Base-by-base conservation (phyloP, 768 basidiomycete genomes). In the Boletus rubescentipes region DNA sequence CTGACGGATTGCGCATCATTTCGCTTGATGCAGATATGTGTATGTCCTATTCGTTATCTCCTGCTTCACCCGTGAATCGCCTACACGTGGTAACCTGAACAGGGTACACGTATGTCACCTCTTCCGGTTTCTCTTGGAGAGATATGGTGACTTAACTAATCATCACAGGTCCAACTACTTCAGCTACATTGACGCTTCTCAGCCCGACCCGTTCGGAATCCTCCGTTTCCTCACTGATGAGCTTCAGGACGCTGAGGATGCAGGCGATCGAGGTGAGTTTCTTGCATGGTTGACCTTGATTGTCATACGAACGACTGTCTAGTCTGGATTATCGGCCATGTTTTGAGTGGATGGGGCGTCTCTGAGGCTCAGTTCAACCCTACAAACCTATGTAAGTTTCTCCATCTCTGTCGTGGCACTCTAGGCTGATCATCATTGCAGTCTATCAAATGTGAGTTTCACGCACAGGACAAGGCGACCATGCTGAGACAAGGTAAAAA, bases 241-340 rank as follows among this genome's bases (percentile, higher is more conserved):
- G 47, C 71, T 82, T 12, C 80, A 81, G 56, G 76, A 69, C n/a
- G 77, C 79, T 0, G 80, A 81, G 55, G 79, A 81, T 47, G 66
- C 69, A 0, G 77, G 77, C 1, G 75, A 79, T 31, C 65, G 77
- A 60, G 78, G 78, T 73, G 52, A 15, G 67, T 5, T 30, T 23
- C 26, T 3, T 7, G 2, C n/a, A 10, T 9, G 4, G 1, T 26
- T 31, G 8, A 31, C 39, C 5, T 12, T 20, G 29, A 34, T 9
- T 11, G 9, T 35, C 15, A 8, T 14, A 40, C 20, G 6, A 26
- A 26, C 4, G 14, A 14, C 15, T 3, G 4, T 39, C 36, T 35
- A 79, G 79, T 74, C 10, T 81, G 78, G 76, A 75, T 81, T 38
- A 40, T 81, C 7, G 80, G 80, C 3, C 80, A 80, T 45, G 80